These are phyloP conservation scores for Coemansia sp. DNA, from an alignment of 192 early-diverging fungal genomes.

Conservation along the genomic window DNA sequence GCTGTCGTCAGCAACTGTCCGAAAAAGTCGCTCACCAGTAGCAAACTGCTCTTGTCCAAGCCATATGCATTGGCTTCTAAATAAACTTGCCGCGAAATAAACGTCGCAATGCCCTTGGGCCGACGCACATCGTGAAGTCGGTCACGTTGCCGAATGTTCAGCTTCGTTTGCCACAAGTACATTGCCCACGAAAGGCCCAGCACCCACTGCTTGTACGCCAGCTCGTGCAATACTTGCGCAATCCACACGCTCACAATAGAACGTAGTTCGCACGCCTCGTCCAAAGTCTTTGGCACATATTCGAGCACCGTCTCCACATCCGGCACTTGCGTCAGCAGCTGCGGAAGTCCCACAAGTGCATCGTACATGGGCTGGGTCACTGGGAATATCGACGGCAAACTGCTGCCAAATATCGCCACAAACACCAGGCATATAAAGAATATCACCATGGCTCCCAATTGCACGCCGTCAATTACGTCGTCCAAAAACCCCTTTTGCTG, in stretches of 20 bases:
- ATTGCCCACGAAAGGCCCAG: slow-evolving; percentile 68
- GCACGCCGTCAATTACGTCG: slow-evolving; percentile 54
- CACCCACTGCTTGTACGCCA: slow-evolving; percentile 81
- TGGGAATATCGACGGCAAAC: slow-evolving; percentile 45
- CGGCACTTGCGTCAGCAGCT: slow-evolving; percentile 3
- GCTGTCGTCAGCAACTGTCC: slow-evolving; percentile 65
- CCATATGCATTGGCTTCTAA: slow-evolving; percentile 81
- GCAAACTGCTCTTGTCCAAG: slow-evolving; percentile 78
- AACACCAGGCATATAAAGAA: slow-evolving; percentile 34
- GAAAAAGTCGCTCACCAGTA: slow-evolving; percentile 64
- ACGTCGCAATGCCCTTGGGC: slow-evolving; percentile 68
- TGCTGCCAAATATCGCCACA: slow-evolving; percentile 30
- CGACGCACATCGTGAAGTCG: slow-evolving; percentile 64
- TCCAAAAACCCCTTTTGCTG: slow-evolving; percentile 54
- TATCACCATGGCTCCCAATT: slow-evolving; percentile 36
- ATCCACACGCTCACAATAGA: slow-evolving; percentile 1
- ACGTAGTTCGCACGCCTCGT: slow-evolving; percentile 16
- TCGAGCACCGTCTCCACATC: background rate
- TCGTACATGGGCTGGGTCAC: slow-evolving; percentile 39
- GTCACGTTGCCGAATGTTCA: slow-evolving; percentile 77
- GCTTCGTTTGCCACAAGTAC: slow-evolving; percentile 80
- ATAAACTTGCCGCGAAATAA: slow-evolving; percentile 77
- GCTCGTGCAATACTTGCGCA: slow-evolving; percentile 23
- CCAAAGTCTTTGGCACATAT: slow-evolving; percentile 17
- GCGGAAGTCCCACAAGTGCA: slow-evolving; percentile 22